Percentiles rank a stretch among this genome's conserved stretches.
These are phyloP conservation scores for Vitis hybrid DNA, from an alignment of 177 flowering plant genomes.

Conservation along the genomic window DNA sequence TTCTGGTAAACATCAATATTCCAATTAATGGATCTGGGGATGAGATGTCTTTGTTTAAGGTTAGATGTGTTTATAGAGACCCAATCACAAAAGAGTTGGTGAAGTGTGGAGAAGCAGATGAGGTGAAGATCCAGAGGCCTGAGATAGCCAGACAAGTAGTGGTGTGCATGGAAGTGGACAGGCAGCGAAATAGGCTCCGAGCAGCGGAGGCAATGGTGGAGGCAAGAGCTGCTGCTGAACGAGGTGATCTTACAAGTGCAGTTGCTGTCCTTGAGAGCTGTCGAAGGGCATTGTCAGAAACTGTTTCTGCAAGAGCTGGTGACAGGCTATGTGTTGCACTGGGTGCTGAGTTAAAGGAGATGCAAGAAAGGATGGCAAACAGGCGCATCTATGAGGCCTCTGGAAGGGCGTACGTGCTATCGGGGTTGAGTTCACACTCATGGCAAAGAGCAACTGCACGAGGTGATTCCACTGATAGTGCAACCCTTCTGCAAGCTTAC, in stretches of 20 bases:
- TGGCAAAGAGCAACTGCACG: conserved; percentile 91
- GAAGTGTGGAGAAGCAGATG: conserved; percentile 29
- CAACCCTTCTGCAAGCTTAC: conserved; percentile 58
- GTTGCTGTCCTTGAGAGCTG: conserved; percentile 55
- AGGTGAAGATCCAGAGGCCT: conserved; percentile 56
- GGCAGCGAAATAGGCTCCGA: conserved; percentile 61
- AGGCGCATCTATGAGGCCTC: conserved; percentile 63
- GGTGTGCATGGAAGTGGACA: conserved; percentile 70
- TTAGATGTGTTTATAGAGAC: conserved; percentile 51
- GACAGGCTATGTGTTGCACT: conserved; percentile 56
- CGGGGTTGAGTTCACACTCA: conserved; percentile 89
- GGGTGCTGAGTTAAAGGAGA: conserved; percentile 69
- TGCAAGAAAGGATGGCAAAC: conserved; percentile 83
- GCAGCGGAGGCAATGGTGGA: conserved; percentile 76
- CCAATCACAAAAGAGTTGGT: conserved; percentile 49
- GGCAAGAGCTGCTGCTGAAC: conserved; percentile 68
- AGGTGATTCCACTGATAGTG: conserved; percentile 62
- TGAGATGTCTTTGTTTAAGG: conserved; percentile 46
- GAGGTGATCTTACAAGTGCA: conserved; percentile 57
- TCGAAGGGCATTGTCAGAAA: conserved; percentile 40
- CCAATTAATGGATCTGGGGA: conserved; percentile 34
- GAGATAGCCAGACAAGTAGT: conserved; percentile 22
- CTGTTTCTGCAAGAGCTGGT: conserved; percentile 47
- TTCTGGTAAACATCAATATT: conserved; percentile 53
- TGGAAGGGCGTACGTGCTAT: conserved; percentile 79